Percentiles rank a stretch among this genome's conserved stretches.
These are phyloP conservation scores for Leccinellum luteum DNA, from an alignment of 768 basidiomycete genomes.

Conservation along the genomic window DNA sequence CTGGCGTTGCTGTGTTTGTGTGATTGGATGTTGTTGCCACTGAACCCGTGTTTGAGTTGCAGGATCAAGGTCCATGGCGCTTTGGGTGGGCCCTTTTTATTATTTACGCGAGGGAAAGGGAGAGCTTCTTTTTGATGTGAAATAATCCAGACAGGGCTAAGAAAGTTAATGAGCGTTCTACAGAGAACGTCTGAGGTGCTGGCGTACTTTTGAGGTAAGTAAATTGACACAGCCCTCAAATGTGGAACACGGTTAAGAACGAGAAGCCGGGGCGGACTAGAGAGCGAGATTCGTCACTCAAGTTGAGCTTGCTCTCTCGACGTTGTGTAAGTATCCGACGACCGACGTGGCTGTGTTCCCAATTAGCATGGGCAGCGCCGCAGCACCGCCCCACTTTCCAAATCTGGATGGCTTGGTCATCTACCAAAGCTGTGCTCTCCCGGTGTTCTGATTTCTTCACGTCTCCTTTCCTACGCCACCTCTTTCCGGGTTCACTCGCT, in stretches of 20 bases:
- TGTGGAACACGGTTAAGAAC: slow-evolving; percentile 5
- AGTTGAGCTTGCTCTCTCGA: slow-evolving; percentile 12
- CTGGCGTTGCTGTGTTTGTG: slow-evolving; percentile 33
- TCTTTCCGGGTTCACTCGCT: background rate
- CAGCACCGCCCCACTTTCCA: slow-evolving; percentile 31
- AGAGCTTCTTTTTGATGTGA: slow-evolving; percentile 36
- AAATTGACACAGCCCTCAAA: slow-evolving; percentile 20
- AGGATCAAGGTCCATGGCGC: slow-evolving; percentile 36
- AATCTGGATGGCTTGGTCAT: slow-evolving; percentile 16
- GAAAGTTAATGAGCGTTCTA: slow-evolving; percentile 29
- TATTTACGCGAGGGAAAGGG: slow-evolving; percentile 36
- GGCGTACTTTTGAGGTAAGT: slow-evolving; percentile 17
- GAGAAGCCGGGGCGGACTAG: slow-evolving; percentile 14
- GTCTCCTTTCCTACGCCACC: background rate
- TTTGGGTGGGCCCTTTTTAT: slow-evolving; percentile 32
- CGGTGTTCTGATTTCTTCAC: slow-evolving; percentile 2
- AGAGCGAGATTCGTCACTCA: background rate
- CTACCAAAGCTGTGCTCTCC: slow-evolving; percentile 22
- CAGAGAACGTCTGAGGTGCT: slow-evolving; percentile 20
- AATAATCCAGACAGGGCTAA: slow-evolving; percentile 15
- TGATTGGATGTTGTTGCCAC: slow-evolving; percentile 32
- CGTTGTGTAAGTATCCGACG: slow-evolving; percentile 33
- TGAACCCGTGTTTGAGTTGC: slow-evolving; percentile 33
- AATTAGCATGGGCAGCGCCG: slow-evolving; percentile 33
- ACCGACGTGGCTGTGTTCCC: slow-evolving; percentile 34